Percentiles rank a stretch among this genome's conserved stretches.
phyloP scores from a whole-genome alignment of 805 yeast genomes.

The Metschnikowia amazonensis region DNA sequence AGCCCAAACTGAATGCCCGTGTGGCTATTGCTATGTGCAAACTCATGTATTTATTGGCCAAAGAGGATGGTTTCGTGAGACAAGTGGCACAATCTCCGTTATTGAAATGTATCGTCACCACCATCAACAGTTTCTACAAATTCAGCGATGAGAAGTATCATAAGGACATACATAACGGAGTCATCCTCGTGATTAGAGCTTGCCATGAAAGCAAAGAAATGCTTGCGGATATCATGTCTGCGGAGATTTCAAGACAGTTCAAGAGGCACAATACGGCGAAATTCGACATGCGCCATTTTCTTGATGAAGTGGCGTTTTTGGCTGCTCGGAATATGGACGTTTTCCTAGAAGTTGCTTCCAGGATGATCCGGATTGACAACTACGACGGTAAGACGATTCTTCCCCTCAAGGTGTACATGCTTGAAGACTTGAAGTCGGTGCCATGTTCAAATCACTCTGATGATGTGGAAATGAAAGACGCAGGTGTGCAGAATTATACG shows the following conservation, averaged over 20 bases:
- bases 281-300: slow-evolving; percentile 30
- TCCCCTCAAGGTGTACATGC: slow-evolving; percentile 22
- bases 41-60: slow-evolving; percentile 51
- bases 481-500: slow-evolving; percentile 13
- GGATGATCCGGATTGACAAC: slow-evolving; percentile 40
- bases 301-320: slow-evolving; percentile 50
- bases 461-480: slow-evolving; percentile 31
- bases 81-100: slow-evolving; percentile 46
- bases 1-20: slow-evolving; percentile 14
- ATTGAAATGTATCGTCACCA: slow-evolving; percentile 44
- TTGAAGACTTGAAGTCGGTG: slow-evolving; percentile 1
- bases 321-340: slow-evolving; percentile 47
- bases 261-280: slow-evolving; percentile 5
- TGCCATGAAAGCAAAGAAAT: slow-evolving; percentile 61
- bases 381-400: slow-evolving; percentile 34
- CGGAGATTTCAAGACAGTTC: slow-evolving; percentile 45
- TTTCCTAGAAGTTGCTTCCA: slow-evolving; percentile 44
- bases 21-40: slow-evolving; percentile 43
- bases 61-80: slow-evolving; percentile 37
- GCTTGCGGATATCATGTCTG: slow-evolving; percentile 45
- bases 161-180: slow-evolving; percentile 21
- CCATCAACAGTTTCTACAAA: slow-evolving; percentile 31
- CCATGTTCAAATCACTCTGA: slow-evolving; percentile 4
- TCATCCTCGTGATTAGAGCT: slow-evolving; percentile 57
- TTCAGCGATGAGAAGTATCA: slow-evolving; percentile 17